Conservation (phyloP, 768 basidiomycete genomes). For the Russula lepida region DNA sequence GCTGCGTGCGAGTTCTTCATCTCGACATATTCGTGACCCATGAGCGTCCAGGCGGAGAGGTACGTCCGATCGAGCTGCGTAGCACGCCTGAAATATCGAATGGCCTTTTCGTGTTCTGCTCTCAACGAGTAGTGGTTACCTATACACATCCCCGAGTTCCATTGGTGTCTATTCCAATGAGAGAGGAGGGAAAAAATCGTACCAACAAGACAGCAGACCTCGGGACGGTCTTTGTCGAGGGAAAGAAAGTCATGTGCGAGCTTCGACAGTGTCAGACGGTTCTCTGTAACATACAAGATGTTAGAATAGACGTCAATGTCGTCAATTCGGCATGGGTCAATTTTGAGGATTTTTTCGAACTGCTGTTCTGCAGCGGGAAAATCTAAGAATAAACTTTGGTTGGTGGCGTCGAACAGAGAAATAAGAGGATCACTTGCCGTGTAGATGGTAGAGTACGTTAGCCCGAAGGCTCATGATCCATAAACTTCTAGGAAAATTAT, state of each 20-base stretch:
- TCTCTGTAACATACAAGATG: conserved; percentile 92
- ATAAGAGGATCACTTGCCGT: conserved; percentile 47
- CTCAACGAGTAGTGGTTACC: conserved; percentile 97
- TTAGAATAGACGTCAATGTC: conserved; percentile 96
- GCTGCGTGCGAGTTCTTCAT: conserved; percentile 99
- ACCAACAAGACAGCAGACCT: conserved; percentile 96
- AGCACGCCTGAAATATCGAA: conserved; percentile 89
- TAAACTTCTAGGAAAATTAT: conserved; percentile 72
- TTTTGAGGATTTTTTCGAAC: conserved; percentile 71
- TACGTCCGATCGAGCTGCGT: conserved; percentile 94
- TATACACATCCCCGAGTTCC: conserved; percentile 27
- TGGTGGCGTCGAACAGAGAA: conserved; percentile 6
- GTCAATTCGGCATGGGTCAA: conserved; percentile 87
- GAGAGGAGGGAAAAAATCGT: conserved; percentile 23
- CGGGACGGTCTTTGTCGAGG: conserved; percentile 88
- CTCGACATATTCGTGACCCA: conserved; percentile 99
- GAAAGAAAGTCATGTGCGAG: conserved; percentile 87
- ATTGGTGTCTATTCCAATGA: not conserved
- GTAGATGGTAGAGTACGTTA: conserved; percentile 79
- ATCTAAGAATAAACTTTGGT: conserved; percentile 40
- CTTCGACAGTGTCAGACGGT: conserved; percentile 77
- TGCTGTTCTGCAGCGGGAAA: conserved; percentile 78
- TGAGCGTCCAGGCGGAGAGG: conserved; percentile 95
- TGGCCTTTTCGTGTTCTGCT: conserved; percentile 90
- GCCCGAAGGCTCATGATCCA: conserved; percentile 86